Conservation (phyloP, 2,329 filamentous ascomycete species). For the Aurifilum marmelostoma region DNA sequence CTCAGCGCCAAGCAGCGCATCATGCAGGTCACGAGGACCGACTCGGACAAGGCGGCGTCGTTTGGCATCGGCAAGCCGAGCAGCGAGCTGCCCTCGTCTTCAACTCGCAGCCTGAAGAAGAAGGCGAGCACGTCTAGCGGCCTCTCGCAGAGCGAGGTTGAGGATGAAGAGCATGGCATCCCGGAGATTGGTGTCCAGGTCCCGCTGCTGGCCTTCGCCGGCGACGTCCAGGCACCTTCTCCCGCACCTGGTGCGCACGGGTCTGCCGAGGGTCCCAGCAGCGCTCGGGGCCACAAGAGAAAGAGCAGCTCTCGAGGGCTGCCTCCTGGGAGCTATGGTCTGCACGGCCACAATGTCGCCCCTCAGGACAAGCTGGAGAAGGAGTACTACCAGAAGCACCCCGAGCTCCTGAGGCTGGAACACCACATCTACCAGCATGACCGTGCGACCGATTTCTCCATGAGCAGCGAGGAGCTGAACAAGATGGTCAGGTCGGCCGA, state of each 20-base stretch:
- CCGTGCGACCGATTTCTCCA: constrained; percentile 71
- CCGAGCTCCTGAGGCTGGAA: constrained; percentile 78
- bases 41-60: constrained; percentile 84
- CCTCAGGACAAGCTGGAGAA: constrained; percentile 83
- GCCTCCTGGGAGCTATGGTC: constrained; percentile 88
- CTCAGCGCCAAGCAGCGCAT: constrained; percentile 84
- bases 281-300: constrained; percentile 60
- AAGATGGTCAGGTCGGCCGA: constrained; percentile 80
- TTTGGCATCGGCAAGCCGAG: constrained; percentile 77
- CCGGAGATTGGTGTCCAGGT: constrained; percentile 91
- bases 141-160: constrained; percentile 53
- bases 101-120: constrained; percentile 60
- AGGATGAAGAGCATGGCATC: constrained; percentile 83
- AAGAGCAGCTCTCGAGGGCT: constrained; percentile 72
- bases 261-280: constrained; percentile 39
- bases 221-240: constrained; percentile 94
- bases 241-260: constrained; percentile 61
- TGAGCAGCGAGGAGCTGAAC: constrained; percentile 89
- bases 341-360: constrained; percentile 82
- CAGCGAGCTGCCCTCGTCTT: constrained; percentile 52
- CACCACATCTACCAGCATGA: constrained; percentile 60
- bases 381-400: constrained; percentile 91
- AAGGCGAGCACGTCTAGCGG: constrained; percentile 61
- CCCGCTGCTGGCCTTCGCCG: constrained; percentile 89
- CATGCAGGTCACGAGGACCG: constrained; percentile 82